phyloP scores from a whole-genome alignment of 352 stramenopile species.

The Globisporangium paddicum region DNA sequence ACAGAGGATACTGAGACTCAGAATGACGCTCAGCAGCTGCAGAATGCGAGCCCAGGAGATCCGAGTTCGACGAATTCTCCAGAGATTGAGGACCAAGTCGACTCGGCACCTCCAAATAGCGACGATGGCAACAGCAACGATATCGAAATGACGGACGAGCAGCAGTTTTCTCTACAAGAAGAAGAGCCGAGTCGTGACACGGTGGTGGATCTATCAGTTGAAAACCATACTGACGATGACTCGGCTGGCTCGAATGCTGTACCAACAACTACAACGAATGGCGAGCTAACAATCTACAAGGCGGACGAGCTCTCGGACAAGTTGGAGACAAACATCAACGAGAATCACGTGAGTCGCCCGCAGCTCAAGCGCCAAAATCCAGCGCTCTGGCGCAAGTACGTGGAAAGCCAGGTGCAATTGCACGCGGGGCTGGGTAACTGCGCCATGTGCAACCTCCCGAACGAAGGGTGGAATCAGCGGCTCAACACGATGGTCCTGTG shows the following conservation, averaged over 20 bases:
- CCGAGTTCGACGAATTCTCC: too few relatives aligned
- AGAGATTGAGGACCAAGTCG: not conserved
- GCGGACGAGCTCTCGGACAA: conserved; percentile 14
- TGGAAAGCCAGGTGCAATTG: conserved; percentile 23
- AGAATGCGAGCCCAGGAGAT: not conserved
- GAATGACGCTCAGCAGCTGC: not conserved
- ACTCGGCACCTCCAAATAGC: not conserved
- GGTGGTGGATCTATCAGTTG: not conserved
- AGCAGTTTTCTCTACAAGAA: not conserved
- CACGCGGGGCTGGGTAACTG: conserved; percentile 21
- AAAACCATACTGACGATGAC: not conserved
- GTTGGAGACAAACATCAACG: conserved; percentile 29
- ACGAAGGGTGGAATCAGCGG: conserved; percentile 40
- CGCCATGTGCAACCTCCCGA: conserved; percentile 32
- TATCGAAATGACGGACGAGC: not conserved
- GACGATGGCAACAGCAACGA: not conserved
- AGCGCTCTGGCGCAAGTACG: conserved; percentile 36
- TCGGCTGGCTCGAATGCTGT: not conserved
- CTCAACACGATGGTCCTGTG: conserved; percentile 55
- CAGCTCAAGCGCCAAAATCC: conserved; percentile 31
- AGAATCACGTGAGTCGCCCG: conserved; percentile 20
- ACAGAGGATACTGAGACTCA: not conserved
- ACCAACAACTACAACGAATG: not conserved
- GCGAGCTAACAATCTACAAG: conserved; percentile 1
- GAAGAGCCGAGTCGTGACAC: not conserved